Percentiles rank a stretch among this genome's conserved stretches.
Conservation (phyloP, 192 early-diverging fungal genomes). For the Glomus cerebriforme region DNA sequence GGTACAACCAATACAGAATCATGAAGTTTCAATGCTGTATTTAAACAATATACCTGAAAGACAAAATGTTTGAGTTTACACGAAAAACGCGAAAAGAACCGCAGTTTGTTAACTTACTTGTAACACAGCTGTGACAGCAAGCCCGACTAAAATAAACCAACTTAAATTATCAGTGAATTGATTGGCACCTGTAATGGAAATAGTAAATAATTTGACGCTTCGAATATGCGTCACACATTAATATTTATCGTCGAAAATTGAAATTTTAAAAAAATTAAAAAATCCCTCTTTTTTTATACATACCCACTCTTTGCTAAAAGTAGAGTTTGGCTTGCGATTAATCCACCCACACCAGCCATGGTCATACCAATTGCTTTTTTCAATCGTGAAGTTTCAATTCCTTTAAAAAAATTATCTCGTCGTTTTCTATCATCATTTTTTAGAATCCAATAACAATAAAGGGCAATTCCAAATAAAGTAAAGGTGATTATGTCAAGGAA, state of each 20-base stretch:
- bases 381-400: slow-evolving; percentile 36
- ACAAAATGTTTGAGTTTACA: slow-evolving; percentile 21
- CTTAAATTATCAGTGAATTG: slow-evolving; percentile 60
- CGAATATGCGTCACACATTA: neutral
- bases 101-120: slow-evolving; percentile 40
- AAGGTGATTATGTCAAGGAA: slow-evolving; percentile 20
- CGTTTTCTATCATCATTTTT: slow-evolving; percentile 36
- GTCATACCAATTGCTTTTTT: slow-evolving; percentile 57
- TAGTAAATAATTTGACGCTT: slow-evolving; percentile 45
- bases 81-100: neutral
- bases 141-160: slow-evolving; percentile 51
- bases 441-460: slow-evolving; percentile 23
- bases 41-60: slow-evolving; percentile 59
- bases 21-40: slow-evolving; percentile 57
- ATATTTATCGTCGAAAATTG: neutral
- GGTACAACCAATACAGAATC: slow-evolving; percentile 62
- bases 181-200: slow-evolving; percentile 42
- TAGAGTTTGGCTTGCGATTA: slow-evolving; percentile 60
- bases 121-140: slow-evolving; percentile 54
- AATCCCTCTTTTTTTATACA: neutral
- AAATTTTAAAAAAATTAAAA: neutral
- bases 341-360: slow-evolving; percentile 57
- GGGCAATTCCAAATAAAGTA: slow-evolving; percentile 10
- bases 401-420: slow-evolving; percentile 33
- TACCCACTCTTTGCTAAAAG: slow-evolving; percentile 62